Percentiles rank a stretch among this genome's conserved stretches.
Conservation (phyloP, 495 filamentous ascomycete species). For the Penicillium subrubescens region DNA sequence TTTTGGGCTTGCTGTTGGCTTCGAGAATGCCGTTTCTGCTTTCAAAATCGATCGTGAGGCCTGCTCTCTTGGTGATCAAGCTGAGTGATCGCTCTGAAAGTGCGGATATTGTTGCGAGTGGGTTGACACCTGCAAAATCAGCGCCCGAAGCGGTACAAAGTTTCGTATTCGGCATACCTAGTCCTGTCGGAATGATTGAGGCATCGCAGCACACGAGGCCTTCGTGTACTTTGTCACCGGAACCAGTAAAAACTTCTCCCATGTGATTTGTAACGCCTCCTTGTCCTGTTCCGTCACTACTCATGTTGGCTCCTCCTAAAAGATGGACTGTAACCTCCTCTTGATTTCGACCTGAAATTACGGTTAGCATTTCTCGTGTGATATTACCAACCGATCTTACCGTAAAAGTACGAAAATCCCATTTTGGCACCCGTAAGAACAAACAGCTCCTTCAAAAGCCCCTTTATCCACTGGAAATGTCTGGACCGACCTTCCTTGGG, state of each 20-base stretch:
- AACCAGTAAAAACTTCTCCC: constrained; percentile 60
- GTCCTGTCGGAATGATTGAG: constrained; percentile 62
- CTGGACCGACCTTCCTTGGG: constrained; percentile 8
- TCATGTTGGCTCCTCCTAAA: constrained; percentile 68
- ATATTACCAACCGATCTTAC: background rate
- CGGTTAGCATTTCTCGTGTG: background rate
- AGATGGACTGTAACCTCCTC: background rate
- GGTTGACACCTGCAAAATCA: constrained; percentile 40
- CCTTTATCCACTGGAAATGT: background rate
- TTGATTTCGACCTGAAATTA: background rate
- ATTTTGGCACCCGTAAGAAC: background rate
- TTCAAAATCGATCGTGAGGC: constrained; percentile 48
- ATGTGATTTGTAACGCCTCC: constrained; percentile 65
- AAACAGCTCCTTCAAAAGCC: background rate
- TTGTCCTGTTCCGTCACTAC: constrained; percentile 55
- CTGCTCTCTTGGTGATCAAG: constrained; percentile 40
- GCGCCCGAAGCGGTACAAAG: background rate
- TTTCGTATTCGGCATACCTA: constrained; percentile 42
- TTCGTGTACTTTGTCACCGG: constrained; percentile 49
- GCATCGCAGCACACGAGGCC: constrained; percentile 66
- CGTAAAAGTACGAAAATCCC: background rate
- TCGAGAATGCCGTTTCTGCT: constrained; percentile 46
- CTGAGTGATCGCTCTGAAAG: constrained; percentile 65
- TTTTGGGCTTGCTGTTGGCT: background rate
- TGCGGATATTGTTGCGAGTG: constrained; percentile 70